Base-by-base conservation (phyloP, 1,284 basidiomycete species). In the Pseudozyma flocculosa region DNA sequence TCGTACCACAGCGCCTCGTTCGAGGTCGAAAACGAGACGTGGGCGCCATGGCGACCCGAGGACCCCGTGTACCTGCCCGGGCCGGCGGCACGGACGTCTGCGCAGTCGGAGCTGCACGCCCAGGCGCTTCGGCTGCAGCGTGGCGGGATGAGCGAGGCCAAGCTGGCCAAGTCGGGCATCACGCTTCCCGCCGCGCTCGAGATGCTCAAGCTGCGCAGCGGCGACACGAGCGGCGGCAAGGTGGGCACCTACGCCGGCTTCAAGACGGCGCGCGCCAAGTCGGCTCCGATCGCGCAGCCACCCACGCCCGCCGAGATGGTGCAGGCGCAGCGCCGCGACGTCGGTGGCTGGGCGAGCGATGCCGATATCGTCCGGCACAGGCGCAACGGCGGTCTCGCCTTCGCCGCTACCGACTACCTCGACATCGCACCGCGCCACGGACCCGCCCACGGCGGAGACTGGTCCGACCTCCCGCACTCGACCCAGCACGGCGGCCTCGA, bases 351-450 rank as follows among this genome's bases (percentile, higher is more conserved):
- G 68, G 65, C 62, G 14, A 48, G 44, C 11, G 54, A 54, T 40
- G 42, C 41, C 2, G 58, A 58, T 23, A 57, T 66, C n/a, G 45
- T 63, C 44, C 49, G 49, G 17, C 66, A 72, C 48, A 46, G 61
- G 22, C 43, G 54, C 22, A 52, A 71, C 22, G 73, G 71, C 24
- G 73, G 73, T 15, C 55, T 64, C n/a, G 44, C 68, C 4, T 77
- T 77, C 61, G 54, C 71, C 18, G 63, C 67, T 36, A 49, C 48
- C 11, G 75, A 77, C 52, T 77, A 77, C 45, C 67, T 77, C 38
- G 63, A 72, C 43, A 34, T 76, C 11, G 61, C 73, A 8, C 75
- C 75, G 9, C 61, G 43, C 22, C 50, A 62, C 3, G 75, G 75
- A 15, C 75, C 75, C 2, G 70, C 68, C 3, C 62, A 56, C 22